These are phyloP conservation scores for Mycena olivaceomarginata DNA, from an alignment of 768 basidiomycete genomes.

Conservation along the genomic window DNA sequence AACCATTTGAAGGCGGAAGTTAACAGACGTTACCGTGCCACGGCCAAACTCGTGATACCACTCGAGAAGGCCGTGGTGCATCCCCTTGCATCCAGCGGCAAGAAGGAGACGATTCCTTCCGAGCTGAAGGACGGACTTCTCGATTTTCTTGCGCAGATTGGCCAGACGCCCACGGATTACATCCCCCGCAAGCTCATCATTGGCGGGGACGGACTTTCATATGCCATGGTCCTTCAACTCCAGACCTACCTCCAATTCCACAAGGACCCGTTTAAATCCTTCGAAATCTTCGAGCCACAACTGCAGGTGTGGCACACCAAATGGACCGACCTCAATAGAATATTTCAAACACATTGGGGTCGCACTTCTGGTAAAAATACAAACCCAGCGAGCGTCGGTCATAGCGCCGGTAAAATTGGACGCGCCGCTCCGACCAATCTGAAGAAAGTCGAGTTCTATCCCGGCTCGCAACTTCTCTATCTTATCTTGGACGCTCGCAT, in stretches of 20 bases:
- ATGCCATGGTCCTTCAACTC: conserved; percentile 1
- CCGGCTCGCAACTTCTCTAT: conserved; percentile 43
- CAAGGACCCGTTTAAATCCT: conserved; percentile 31
- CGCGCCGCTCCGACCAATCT: conserved; percentile 52
- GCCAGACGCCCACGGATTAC: background rate
- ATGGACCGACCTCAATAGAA: conserved; percentile 46
- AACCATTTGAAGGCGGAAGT: background rate
- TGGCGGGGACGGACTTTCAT: conserved; percentile 61
- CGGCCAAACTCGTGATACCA: conserved; percentile 1
- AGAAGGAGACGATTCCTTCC: too few relatives aligned
- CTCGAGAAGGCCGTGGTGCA: conserved; percentile 39
- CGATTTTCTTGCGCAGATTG: too few relatives aligned
- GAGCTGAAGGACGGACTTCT: too few relatives aligned
- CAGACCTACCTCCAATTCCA: conserved; percentile 43
- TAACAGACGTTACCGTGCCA: background rate
- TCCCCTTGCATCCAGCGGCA: too few relatives aligned
- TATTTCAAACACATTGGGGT: conserved; percentile 56
- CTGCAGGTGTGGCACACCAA: conserved; percentile 44
- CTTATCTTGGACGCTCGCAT: conserved; percentile 53
- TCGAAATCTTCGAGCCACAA: conserved; percentile 40
- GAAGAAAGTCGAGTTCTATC: conserved; percentile 50
- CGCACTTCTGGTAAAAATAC: conserved; percentile 21
- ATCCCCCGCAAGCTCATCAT: conserved; percentile 46
- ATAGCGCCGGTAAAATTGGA: conserved; percentile 54
- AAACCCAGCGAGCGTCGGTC: conserved; percentile 55